These are phyloP conservation scores for Alternaria solani DNA, from an alignment of 2,329 filamentous ascomycete genomes.

Conservation along the genomic window DNA sequence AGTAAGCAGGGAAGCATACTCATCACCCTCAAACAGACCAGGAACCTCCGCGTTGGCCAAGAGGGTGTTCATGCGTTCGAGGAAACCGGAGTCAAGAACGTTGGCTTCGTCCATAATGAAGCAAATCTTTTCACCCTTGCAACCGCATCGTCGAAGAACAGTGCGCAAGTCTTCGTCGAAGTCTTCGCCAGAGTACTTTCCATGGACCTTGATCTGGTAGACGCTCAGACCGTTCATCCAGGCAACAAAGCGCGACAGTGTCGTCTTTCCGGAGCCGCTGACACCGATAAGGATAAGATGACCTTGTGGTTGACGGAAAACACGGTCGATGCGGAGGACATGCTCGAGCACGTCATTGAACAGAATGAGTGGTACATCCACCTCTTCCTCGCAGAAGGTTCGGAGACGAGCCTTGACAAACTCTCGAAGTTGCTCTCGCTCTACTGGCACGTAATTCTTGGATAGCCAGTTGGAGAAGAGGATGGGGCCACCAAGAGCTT, in stretches of 20 bases:
- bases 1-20: constrained; percentile 98
- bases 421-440: constrained; percentile 91
- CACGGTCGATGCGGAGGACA: constrained; percentile 95
- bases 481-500: constrained; percentile 90
- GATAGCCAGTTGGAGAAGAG: constrained; percentile 99
- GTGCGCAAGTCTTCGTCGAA: constrained; percentile 97
- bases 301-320: constrained; percentile 97
- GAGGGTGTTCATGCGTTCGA: constrained; percentile 98
- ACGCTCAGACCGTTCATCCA: constrained; percentile 99
- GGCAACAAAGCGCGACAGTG: constrained; percentile 94
- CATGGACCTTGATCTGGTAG: constrained; percentile 99
- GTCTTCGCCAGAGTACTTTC: constrained; percentile 96
- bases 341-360: constrained; percentile 99
- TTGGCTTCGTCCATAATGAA: constrained; percentile 99
- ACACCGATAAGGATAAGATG: constrained; percentile 99
- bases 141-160: constrained; percentile 90
- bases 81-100: constrained; percentile 96
- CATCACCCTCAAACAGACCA: constrained; percentile 98
- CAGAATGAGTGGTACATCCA: constrained; percentile 97
- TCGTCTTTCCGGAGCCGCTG: constrained; percentile 98
- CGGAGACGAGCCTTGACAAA: constrained; percentile 97
- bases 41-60: constrained; percentile 99
- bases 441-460: constrained; percentile 97
- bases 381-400: constrained; percentile 99
- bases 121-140: constrained; percentile 99